A percentile compares a stretch with the other conserved stretches of the same genome.
phyloP scores from a whole-genome alignment of 2,329 filamentous ascomycete genomes.

The Alternaria sp. region DNA sequence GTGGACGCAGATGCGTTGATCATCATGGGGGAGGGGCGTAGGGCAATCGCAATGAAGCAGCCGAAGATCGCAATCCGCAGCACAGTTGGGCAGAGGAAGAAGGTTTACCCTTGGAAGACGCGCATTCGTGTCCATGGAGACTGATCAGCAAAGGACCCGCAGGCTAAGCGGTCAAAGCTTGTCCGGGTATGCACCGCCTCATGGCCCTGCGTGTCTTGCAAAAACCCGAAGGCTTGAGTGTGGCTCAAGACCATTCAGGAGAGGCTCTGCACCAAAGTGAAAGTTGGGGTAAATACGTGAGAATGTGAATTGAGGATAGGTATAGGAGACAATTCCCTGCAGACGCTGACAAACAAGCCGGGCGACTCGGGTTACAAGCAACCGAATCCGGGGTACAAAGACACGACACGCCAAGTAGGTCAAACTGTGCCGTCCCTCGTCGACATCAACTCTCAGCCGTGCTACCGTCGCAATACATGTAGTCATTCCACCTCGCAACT shows the following conservation, averaged over 20 bases:
- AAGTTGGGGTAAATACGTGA: constrained; percentile 7
- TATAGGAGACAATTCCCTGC: constrained; percentile 9
- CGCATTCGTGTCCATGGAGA: neutral
- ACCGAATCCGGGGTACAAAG: constrained; percentile 10
- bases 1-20: neutral
- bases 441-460: constrained; percentile 36
- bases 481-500: constrained; percentile 32
- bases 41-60: neutral
- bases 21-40: neutral
- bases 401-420: constrained; percentile 9
- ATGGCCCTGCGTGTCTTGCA: constrained; percentile 19
- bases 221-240: neutral
- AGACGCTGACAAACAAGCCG: constrained; percentile 6
- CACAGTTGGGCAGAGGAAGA: neutral
- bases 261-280: constrained; percentile 8
- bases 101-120: neutral
- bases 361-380: constrained; percentile 8
- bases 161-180: constrained; percentile 18
- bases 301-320: constrained; percentile 15
- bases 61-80: neutral
- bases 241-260: constrained; percentile 9
- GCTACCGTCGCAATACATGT: constrained; percentile 39
- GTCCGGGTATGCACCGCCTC: constrained; percentile 21
- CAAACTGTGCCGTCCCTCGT: constrained; percentile 28
- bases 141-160: constrained; percentile 11